Conservation (phyloP, 345 rosid genomes). For the Sisymbrium altissimum region DNA sequence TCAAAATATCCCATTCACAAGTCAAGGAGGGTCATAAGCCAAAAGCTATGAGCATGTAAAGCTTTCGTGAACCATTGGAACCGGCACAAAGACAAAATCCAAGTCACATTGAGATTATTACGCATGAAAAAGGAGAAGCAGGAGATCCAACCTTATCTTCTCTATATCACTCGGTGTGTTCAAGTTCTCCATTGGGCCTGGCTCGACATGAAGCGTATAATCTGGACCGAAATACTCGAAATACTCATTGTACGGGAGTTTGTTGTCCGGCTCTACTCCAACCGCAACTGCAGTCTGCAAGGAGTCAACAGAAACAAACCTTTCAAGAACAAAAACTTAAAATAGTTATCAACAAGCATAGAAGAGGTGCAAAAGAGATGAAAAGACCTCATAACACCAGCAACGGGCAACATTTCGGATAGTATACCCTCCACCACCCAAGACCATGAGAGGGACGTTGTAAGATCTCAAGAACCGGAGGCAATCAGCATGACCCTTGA, state of each 20-base stretch:
- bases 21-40: background rate
- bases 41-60: constrained; percentile 2
- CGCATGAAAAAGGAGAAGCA: background rate
- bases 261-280: constrained; percentile 93
- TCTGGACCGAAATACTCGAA: constrained; percentile 96
- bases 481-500: constrained; percentile 97
- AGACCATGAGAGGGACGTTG: constrained; percentile 89
- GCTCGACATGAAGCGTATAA: constrained; percentile 87
- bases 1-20: background rate
- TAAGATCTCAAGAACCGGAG: constrained; percentile 87
- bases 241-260: constrained; percentile 89
- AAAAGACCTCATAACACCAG: constrained; percentile 94
- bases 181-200: constrained; percentile 72
- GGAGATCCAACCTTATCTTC: constrained; percentile 62
- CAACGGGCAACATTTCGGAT: constrained; percentile 98
- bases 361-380: constrained; percentile 5
- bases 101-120: background rate
- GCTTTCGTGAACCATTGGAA: background rate
- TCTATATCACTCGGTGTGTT: constrained; percentile 82
- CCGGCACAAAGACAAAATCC: background rate
- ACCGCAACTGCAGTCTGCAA: constrained; percentile 96
- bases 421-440: constrained; percentile 99
- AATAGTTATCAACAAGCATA: background rate
- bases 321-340: constrained; percentile 19
- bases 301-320: constrained; percentile 16